Conservation (phyloP, 768 basidiomycete genomes). For the Hypholoma fasciculare region DNA sequence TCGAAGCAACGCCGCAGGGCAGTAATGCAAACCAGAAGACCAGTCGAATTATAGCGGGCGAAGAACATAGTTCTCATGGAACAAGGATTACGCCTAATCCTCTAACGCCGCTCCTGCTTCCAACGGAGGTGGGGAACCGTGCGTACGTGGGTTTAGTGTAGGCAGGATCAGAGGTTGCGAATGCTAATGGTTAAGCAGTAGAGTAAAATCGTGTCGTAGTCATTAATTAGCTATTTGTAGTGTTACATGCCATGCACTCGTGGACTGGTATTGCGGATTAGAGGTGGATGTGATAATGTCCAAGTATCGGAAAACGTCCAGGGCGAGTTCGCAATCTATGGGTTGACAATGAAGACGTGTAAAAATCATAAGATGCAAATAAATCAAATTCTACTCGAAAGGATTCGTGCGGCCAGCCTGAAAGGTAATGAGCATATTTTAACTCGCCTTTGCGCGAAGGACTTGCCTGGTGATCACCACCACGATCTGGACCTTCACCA, state of each 20-base stretch:
- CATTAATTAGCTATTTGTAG: slow-evolving; percentile 9
- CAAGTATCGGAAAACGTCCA: not conserved
- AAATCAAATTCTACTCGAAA: slow-evolving; percentile 36
- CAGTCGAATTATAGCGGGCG: too few species aligned
- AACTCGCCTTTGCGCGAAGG: not conserved
- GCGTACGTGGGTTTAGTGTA: too few species aligned
- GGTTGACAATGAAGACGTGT: not conserved
- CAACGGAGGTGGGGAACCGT: too few species aligned
- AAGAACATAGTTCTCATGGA: too few species aligned
- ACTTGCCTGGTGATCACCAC: slow-evolving; percentile 70
- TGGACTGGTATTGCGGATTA: slow-evolving; percentile 4
- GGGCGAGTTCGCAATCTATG: not conserved
- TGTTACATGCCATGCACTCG: not conserved
- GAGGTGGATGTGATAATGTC: slow-evolving; percentile 1
- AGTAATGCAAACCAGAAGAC: too few species aligned
- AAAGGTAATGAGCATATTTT: not conserved
- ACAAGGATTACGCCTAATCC: too few species aligned
- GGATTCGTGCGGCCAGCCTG: slow-evolving; percentile 80
- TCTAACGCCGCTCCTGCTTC: too few species aligned
- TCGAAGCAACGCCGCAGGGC: too few species aligned
- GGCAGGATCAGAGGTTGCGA: too few species aligned
- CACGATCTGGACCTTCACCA: slow-evolving; percentile 70
- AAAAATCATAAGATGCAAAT: not conserved
- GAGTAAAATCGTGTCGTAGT: not conserved
- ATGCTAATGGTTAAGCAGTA: not conserved